These are phyloP conservation scores for Kurtzmaniella quercitrusa DNA, from an alignment of 1,139 yeast species.

Conservation along the genomic window DNA sequence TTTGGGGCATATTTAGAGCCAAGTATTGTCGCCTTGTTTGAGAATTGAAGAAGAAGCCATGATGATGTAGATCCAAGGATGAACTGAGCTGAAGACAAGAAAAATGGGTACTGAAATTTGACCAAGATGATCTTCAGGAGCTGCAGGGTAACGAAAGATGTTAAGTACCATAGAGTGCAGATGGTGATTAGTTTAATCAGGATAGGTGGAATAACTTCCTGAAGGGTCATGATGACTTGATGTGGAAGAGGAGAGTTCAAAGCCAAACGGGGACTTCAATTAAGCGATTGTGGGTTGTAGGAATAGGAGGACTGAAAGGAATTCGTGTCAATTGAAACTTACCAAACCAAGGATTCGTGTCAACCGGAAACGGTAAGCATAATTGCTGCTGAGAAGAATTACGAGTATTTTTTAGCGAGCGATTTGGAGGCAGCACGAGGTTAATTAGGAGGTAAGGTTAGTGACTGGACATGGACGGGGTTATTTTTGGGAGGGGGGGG, in stretches of 20 bases:
- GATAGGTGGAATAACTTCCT: slow-evolving; percentile 22
- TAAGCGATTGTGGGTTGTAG: neutral
- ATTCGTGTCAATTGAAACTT: neutral
- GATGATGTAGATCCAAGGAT: slow-evolving; percentile 34
- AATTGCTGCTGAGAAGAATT: neutral
- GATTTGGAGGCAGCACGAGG: neutral
- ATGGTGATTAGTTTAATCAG: slow-evolving; percentile 25
- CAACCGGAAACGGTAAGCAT: neutral
- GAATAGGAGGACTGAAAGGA: no score
- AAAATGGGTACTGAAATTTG: slow-evolving; percentile 45
- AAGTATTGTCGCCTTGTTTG: slow-evolving; percentile 18
- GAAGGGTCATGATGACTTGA: neutral
- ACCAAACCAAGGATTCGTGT: no score
- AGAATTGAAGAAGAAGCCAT: slow-evolving; percentile 17
- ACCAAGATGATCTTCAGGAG: slow-evolving; percentile 39
- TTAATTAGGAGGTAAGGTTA: no score
- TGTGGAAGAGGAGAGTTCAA: neutral
- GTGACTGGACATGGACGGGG: no score
- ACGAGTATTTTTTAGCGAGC: neutral
- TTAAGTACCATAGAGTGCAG: slow-evolving; percentile 43
- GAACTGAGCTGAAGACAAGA: slow-evolving; percentile 48
- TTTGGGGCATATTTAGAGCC: slow-evolving; percentile 6
- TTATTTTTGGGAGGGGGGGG: no score
- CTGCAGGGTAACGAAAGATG: slow-evolving; percentile 47
- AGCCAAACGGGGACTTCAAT: neutral